Percentiles rank a stretch among this genome's conserved stretches.
These are phyloP conservation scores for Diaporthe destruens DNA, from an alignment of 2,329 filamentous ascomycete genomes.

Conservation along the genomic window DNA sequence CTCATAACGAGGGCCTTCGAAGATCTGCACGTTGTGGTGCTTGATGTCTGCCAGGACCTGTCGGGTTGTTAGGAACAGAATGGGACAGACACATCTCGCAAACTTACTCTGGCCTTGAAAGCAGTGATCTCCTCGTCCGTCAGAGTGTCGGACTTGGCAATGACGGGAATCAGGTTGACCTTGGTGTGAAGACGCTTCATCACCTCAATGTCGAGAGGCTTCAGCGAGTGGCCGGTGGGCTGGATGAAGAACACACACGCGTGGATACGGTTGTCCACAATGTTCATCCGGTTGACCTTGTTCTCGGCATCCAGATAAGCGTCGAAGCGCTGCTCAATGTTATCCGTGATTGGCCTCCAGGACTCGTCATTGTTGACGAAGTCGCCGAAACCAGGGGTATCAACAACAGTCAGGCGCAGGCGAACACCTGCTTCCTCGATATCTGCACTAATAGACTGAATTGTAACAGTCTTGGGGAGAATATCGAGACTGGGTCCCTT, in stretches of 20 bases:
- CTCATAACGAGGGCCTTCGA: slow-evolving; percentile 98
- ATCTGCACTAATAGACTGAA: slow-evolving; percentile 94
- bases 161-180: slow-evolving; percentile 99
- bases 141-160: slow-evolving; percentile 97
- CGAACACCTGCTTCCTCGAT: slow-evolving; percentile 99
- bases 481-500: slow-evolving; percentile 98
- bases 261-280: slow-evolving; percentile 98
- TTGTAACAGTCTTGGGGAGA: slow-evolving; percentile 96
- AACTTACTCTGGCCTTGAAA: slow-evolving; percentile 95
- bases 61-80: slow-evolving; percentile 34
- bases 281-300: slow-evolving; percentile 99
- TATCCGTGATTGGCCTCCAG: slow-evolving; percentile 98
- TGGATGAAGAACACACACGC: slow-evolving; percentile 99
- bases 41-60: slow-evolving; percentile 98
- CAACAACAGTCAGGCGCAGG: slow-evolving; percentile 94
- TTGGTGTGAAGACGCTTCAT: slow-evolving; percentile 99
- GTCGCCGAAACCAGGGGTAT: slow-evolving; percentile 97
- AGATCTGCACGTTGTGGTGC: slow-evolving; percentile 98
- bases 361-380: slow-evolving; percentile 99
- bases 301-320: slow-evolving; percentile 99
- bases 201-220: slow-evolving; percentile 98
- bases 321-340: slow-evolving; percentile 99
- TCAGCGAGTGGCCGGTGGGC: slow-evolving; percentile 96
- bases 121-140: slow-evolving; percentile 95
- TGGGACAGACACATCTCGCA: neutral